Conservation (phyloP, 345 rosid species). For the Camelina hispida region DNA sequence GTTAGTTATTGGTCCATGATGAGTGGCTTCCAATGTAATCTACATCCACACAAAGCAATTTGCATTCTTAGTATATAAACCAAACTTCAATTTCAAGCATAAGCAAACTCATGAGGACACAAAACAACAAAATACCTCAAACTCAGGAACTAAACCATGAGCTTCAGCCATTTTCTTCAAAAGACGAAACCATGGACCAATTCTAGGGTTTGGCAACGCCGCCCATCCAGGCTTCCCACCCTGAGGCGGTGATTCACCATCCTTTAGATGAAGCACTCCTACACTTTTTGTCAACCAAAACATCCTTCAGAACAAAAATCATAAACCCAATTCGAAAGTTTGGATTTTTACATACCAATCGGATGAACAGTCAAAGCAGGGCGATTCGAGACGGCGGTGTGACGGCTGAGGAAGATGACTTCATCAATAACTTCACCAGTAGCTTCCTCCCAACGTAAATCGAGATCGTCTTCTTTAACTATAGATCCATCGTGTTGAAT, state of each 20-base stretch:
- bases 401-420: conserved; percentile 87
- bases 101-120: neutral
- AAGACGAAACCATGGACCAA: conserved; percentile 89
- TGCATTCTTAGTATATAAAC: neutral
- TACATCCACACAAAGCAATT: conserved; percentile 40
- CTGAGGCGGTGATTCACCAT: conserved; percentile 79
- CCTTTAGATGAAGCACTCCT: conserved; percentile 88
- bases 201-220: conserved; percentile 79
- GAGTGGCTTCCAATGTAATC: conserved; percentile 95
- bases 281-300: neutral
- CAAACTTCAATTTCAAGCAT: conserved; percentile 6
- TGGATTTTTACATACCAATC: conserved; percentile 52
- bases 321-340: conserved; percentile 24
- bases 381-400: conserved; percentile 89
- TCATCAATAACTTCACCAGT: conserved; percentile 82
- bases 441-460: conserved; percentile 81
- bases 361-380: conserved; percentile 94
- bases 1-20: conserved; percentile 86
- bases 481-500: conserved; percentile 69
- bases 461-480: conserved; percentile 79
- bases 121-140: conserved; percentile 59
- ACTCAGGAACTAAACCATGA: conserved; percentile 84
- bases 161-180: conserved; percentile 70
- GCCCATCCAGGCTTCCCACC: conserved; percentile 98
- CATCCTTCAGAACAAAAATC: conserved; percentile 9